Percentiles rank a stretch among this genome's conserved stretches.
These are phyloP conservation scores for Coemansia sp. DNA, from an alignment of 192 early-diverging fungal species.

Conservation along the genomic window DNA sequence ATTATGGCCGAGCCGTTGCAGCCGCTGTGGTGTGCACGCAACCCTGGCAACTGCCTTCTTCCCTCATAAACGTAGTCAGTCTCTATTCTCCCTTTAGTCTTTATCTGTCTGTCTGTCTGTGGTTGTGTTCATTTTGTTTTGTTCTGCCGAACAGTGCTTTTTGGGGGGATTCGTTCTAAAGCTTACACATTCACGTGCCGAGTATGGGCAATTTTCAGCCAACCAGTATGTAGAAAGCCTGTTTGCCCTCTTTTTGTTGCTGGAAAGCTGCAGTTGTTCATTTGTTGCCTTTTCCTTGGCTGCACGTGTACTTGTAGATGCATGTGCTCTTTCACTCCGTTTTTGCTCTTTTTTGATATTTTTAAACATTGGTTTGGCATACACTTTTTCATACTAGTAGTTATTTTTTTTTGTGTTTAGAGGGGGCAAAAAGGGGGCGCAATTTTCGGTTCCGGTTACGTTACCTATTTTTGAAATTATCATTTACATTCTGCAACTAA, in stretches of 20 bases:
- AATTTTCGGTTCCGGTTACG: too few relatives aligned
- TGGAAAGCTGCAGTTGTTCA: not conserved
- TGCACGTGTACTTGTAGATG: not conserved
- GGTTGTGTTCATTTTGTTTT: too few relatives aligned
- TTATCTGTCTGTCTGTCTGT: not conserved
- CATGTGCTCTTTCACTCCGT: not conserved
- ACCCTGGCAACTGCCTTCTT: constrained; percentile 56
- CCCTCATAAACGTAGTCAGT: constrained; percentile 13
- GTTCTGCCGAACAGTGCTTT: too few relatives aligned
- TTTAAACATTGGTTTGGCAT: not conserved
- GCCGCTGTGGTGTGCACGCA: constrained; percentile 71
- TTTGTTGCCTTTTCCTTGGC: not conserved
- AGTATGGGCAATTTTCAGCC: not conserved
- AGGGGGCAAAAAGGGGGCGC: too few relatives aligned
- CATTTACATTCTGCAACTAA: not conserved
- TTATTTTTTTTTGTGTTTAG: not conserved
- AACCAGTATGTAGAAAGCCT: not conserved
- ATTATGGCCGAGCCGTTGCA: constrained; percentile 71
- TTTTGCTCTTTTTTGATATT: not conserved
- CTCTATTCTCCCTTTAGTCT: not conserved
- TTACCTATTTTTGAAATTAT: not conserved
- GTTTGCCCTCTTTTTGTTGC: not conserved
- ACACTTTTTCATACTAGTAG: not conserved
- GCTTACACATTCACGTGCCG: not conserved
- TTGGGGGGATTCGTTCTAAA: not conserved